A percentile compares a stretch with the other conserved stretches of the same genome.
These are phyloP conservation scores for Cladophialophora yegresii DNA, from an alignment of 2,329 filamentous ascomycete genomes.

Conservation along the genomic window DNA sequence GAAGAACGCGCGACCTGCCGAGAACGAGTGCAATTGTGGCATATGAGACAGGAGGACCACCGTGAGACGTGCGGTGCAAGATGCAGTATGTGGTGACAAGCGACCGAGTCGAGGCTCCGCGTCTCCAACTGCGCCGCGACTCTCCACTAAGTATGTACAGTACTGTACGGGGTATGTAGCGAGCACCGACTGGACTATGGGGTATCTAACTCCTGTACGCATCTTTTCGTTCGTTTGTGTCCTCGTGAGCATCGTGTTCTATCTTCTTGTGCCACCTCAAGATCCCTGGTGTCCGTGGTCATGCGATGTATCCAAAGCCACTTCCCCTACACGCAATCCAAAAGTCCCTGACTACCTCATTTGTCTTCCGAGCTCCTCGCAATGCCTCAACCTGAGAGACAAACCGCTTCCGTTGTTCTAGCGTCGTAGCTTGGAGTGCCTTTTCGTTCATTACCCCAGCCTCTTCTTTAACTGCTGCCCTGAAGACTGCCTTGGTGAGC, in stretches of 20 bases:
- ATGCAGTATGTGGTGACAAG: background rate
- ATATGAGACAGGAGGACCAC: background rate
- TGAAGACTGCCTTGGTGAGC: slow-evolving; percentile 44
- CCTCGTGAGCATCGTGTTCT: background rate
- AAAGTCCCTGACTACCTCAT: slow-evolving; percentile 46
- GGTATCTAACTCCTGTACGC: background rate
- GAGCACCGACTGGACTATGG: too few species aligned
- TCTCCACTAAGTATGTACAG: background rate
- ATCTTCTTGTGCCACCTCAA: background rate
- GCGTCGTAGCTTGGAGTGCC: slow-evolving; percentile 36
- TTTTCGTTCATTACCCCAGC: slow-evolving; percentile 35
- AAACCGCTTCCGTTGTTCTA: slow-evolving; percentile 47
- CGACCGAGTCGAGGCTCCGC: background rate
- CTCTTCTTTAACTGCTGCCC: slow-evolving; percentile 41
- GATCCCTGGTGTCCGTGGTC: background rate
- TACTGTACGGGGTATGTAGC: too few species aligned
- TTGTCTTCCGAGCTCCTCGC: slow-evolving; percentile 45
- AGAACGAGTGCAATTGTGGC: background rate
- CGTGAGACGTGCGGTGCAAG: background rate
- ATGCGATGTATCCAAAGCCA: slow-evolving; percentile 35
- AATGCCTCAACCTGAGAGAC: slow-evolving; percentile 45
- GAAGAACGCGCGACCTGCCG: slow-evolving; percentile 1
- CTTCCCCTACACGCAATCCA: slow-evolving; percentile 49
- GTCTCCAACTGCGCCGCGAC: background rate
- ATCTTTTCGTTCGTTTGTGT: background rate